Base-by-base conservation (phyloP, 352 stramenopile genomes). In the Globisporangium emineosum region DNA sequence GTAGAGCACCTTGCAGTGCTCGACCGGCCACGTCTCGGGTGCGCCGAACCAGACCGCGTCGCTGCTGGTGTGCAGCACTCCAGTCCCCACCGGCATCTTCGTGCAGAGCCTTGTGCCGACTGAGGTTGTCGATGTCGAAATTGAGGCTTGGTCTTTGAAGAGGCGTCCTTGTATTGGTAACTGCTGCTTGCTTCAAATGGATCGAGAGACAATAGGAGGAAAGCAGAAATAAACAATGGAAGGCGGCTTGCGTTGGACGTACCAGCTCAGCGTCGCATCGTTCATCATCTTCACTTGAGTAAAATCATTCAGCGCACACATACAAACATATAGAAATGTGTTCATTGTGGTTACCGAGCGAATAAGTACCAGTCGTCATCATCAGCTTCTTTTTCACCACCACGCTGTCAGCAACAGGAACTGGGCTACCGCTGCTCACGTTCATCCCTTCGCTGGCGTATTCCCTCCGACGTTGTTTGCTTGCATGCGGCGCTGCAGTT, bases 1-100 rank as follows among this genome's bases (percentile, higher is more conserved):
- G 66, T 98, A 98, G 17, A 99, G 79, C 45, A 99, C 76, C 37
- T 93, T 89, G 70, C 97, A 98, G 72, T 99, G 97, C 54, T 98
- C 98, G 56, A 92, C 74, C 29, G 96, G 77, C 83, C 79, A 92
- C 25, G 62, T 72, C 23, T 91, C 81, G 13, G 73, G 75, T 23
- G 73, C 70, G 1, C 75, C 76, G 33, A 86, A 81, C 78, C 82
- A 89, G 40, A 91, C 67, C 6, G 65, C 66, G 63, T 79, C 72
- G 27, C 70, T 68, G 35, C 63, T 68, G 13, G 54, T 33, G 10
- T 68, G 63, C 0, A 70, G 57, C 25, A 59, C 43, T 7, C 64
- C 51, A 0, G 42, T 37, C 40, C 57, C 37, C 32, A 65, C 21
- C 17, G 23, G 3, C 52, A 70, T 62, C 29, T 40, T 57, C 27